Evolutionary conservation across 108 stramenopile genomes (phyloP), one percentile per base, ranked within the genome.

Genomic region (Stephanodiscus minutulus): DNA sequence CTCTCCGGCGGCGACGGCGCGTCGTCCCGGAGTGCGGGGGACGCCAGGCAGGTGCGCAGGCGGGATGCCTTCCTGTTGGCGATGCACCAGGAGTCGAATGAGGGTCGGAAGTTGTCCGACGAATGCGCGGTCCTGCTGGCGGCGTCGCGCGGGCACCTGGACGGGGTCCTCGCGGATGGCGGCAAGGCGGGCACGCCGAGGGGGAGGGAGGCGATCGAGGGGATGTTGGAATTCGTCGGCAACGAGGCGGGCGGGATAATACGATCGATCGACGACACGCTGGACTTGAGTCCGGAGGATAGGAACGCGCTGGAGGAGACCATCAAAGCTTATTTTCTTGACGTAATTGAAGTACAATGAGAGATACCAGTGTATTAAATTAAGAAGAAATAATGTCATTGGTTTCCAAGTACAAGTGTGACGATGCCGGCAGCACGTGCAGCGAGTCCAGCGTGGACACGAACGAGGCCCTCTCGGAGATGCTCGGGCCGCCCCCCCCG

Each of bases 1-100:
- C 73, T 91, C 63, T 4, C 37, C 61, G 36, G 31, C 68, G 11
- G 66, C 25, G 12, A 62, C 68, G 41, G 5, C 31, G 31, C 31
- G 31, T n/a, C 31, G 31, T 33, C 31, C 31, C 31, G 31, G 5
- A 4, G 31, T 33, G 5, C 31, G 39, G 41, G 18, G 24, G 49
- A 87, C 37, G 50, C 80, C 46, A 88, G 87, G 50, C 89, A 92
- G 75, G 58, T 82, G 0, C 68, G 65, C 31, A 81, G 78, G 35
- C 78, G 78, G 31, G 77, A 89, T 50, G 85, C 90, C 9, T 88
- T 85, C 76, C 61, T 90, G 7, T 63, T 95, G 28, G 94, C 94
- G 11, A 95, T 95, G 94, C 86, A 95, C 64, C 94, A 93, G 65
- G 74, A 74, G 57, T 54, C 84, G 7, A 75, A 79, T 4, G 29